A percentile compares a stretch with the other conserved stretches of the same genome.
Evolutionary conservation across 306 rosid species (phyloP).

Genomic region (Prunus davidiana): DNA sequence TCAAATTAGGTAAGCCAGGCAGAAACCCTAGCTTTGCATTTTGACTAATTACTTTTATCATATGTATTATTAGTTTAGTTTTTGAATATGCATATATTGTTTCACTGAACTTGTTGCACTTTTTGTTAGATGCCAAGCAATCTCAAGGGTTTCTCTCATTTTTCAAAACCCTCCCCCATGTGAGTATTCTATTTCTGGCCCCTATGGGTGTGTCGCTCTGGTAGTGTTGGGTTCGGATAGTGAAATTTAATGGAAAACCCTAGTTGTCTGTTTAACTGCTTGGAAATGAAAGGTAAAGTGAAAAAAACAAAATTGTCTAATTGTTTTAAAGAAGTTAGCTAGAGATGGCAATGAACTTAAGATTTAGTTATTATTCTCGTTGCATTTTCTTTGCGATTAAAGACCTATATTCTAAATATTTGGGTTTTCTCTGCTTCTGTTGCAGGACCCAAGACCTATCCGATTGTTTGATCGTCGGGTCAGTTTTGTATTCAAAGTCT

Average conservation of each 20-base stretch:
- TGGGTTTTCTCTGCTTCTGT: slow-evolving; percentile 23
- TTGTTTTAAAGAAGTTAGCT: neutral
- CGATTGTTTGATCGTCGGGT: slow-evolving; percentile 94
- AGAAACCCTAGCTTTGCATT: slow-evolving; percentile 10
- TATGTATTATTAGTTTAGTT: neutral
- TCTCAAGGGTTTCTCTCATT: slow-evolving; percentile 94
- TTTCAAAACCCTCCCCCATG: slow-evolving; percentile 79
- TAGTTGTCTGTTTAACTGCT: slow-evolving; percentile 3
- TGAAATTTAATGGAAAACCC: neutral
- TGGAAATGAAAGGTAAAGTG: slow-evolving; percentile 4
- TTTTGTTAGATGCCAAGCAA: slow-evolving; percentile 76
- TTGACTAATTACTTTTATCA: neutral
- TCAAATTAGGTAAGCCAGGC: slow-evolving; percentile 61
- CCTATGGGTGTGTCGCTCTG: neutral
- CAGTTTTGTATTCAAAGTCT: slow-evolving; percentile 27
- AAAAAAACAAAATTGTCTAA: neutral
- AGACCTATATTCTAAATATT: neutral
- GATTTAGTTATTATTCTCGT: neutral
- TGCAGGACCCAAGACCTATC: slow-evolving; percentile 89
- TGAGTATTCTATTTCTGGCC: slow-evolving; percentile 31
- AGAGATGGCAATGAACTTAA: neutral
- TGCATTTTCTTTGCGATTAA: neutral
- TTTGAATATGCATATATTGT: slow-evolving; percentile 1
- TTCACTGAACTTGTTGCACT: neutral
- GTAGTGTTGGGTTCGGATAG: neutral